These are phyloP conservation scores for Verticillium longisporum DNA, from an alignment of 2,329 filamentous ascomycete genomes.

Conservation along the genomic window DNA sequence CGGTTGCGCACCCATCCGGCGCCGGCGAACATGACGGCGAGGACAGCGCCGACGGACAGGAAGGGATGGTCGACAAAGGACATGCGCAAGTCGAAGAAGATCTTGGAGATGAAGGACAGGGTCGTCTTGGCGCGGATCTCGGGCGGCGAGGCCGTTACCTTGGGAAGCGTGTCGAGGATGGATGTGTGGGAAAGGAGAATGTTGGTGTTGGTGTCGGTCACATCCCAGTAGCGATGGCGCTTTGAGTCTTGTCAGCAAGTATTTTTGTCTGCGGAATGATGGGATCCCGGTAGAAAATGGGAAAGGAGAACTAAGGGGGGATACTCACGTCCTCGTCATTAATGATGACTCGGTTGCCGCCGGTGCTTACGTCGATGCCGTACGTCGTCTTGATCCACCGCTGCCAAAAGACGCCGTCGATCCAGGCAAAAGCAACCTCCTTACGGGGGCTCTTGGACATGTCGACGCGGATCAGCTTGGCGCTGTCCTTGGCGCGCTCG, in stretches of 20 bases:
- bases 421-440: slow-evolving; percentile 93
- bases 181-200: slow-evolving; percentile 86
- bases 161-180: slow-evolving; percentile 79
- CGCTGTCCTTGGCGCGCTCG: slow-evolving; percentile 74
- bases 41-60: slow-evolving; percentile 48
- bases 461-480: slow-evolving; percentile 86
- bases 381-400: slow-evolving; percentile 95
- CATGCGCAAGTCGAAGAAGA: slow-evolving; percentile 60
- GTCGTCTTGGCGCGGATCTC: slow-evolving; percentile 73
- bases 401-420: slow-evolving; percentile 96
- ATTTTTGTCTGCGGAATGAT: background rate
- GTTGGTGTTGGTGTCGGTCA: slow-evolving; percentile 77
- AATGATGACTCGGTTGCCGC: slow-evolving; percentile 89
- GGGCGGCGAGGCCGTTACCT: slow-evolving; percentile 61
- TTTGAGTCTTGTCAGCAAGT: slow-evolving; percentile 35
- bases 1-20: slow-evolving; percentile 49
- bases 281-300: background rate
- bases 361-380: slow-evolving; percentile 79
- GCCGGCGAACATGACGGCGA: slow-evolving; percentile 47
- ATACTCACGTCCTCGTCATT: slow-evolving; percentile 88
- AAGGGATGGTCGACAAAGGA: slow-evolving; percentile 54
- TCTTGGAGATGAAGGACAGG: slow-evolving; percentile 62
- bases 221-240: slow-evolving; percentile 94
- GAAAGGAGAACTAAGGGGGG: background rate
- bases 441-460: slow-evolving; percentile 84